These are phyloP conservation scores for Pichia gijzeniarum DNA, from an alignment of 805 yeast species.

Conservation along the genomic window DNA sequence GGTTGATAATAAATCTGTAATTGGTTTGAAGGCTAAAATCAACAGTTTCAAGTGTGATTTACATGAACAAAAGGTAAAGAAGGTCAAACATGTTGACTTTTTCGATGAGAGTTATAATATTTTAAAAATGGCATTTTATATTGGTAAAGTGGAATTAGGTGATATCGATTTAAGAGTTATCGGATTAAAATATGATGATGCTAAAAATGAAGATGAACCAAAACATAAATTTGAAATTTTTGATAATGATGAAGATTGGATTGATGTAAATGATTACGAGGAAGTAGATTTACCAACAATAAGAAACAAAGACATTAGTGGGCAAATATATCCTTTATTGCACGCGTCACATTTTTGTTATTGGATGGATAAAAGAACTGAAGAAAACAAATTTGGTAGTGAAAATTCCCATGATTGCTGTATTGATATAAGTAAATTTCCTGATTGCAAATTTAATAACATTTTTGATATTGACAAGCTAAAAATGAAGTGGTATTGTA, in stretches of 20 bases:
- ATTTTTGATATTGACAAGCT: constrained; percentile 68
- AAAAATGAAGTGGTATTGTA: constrained; percentile 73
- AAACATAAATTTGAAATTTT: constrained; percentile 28
- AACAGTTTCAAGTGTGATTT: constrained; percentile 50
- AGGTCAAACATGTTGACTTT: constrained; percentile 42
- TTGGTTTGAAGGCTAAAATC: constrained; percentile 64
- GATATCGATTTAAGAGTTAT: constrained; percentile 57
- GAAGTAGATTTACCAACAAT: constrained; percentile 46
- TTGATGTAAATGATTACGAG: constrained; percentile 53
- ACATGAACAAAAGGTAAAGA: constrained; percentile 51
- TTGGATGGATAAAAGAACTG: constrained; percentile 43
- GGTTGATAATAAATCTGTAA: constrained; percentile 36
- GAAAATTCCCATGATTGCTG: constrained; percentile 59
- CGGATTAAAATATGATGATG: constrained; percentile 35
- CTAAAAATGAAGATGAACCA: constrained; percentile 6
- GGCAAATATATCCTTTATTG: constrained; percentile 55
- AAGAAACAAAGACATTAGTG: constrained; percentile 31
- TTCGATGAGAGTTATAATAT: constrained; percentile 41
- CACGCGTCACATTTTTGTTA: constrained; percentile 67
- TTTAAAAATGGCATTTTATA: constrained; percentile 54
- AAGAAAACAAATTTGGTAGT: constrained; percentile 36
- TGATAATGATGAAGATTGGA: constrained; percentile 56
- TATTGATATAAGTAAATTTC: constrained; percentile 34
- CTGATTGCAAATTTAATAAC: constrained; percentile 42
- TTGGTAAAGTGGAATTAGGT: constrained; percentile 50